These are phyloP conservation scores for Falciphora oryzae DNA, from an alignment of 2,329 filamentous ascomycete genomes.

Conservation along the genomic window DNA sequence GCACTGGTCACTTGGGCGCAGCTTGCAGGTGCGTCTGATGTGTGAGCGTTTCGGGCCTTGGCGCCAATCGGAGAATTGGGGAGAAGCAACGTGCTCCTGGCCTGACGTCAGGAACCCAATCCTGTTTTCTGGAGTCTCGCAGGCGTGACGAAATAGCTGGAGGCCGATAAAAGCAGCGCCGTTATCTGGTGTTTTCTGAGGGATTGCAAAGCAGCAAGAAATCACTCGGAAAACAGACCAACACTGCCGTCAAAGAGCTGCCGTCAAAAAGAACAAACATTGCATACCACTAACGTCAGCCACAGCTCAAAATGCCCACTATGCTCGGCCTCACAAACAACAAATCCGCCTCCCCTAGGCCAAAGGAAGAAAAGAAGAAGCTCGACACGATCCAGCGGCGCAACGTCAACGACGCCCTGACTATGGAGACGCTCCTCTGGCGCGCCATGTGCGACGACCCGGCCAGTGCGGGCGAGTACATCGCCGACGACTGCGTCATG, in stretches of 20 bases:
- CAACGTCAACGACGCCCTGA: slow-evolving; percentile 30
- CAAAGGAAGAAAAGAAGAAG: slow-evolving; percentile 24
- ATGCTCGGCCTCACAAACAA: slow-evolving; percentile 10
- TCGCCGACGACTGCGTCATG: slow-evolving; percentile 32
- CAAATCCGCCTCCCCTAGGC: slow-evolving; percentile 34
- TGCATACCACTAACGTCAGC: no score
- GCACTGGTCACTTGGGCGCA: no score
- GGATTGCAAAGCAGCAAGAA: no score
- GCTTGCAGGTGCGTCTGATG: no score
- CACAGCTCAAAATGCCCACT: slow-evolving; percentile 7
- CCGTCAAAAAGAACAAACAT: no score
- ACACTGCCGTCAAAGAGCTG: no score
- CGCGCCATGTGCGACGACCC: slow-evolving; percentile 32
- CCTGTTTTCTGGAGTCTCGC: neutral
- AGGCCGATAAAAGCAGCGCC: no score
- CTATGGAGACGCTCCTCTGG: slow-evolving; percentile 33
- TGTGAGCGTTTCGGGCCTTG: neutral
- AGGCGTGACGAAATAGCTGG: no score
- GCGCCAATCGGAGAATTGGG: neutral
- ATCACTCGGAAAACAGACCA: no score
- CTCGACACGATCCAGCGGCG: slow-evolving; percentile 33
- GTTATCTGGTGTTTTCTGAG: no score
- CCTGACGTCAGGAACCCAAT: neutral
- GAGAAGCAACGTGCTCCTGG: no score
- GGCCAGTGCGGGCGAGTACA: slow-evolving; percentile 28